Base-by-base conservation (phyloP, 208 protist species). In the Angomonas ambiguus region DNA sequence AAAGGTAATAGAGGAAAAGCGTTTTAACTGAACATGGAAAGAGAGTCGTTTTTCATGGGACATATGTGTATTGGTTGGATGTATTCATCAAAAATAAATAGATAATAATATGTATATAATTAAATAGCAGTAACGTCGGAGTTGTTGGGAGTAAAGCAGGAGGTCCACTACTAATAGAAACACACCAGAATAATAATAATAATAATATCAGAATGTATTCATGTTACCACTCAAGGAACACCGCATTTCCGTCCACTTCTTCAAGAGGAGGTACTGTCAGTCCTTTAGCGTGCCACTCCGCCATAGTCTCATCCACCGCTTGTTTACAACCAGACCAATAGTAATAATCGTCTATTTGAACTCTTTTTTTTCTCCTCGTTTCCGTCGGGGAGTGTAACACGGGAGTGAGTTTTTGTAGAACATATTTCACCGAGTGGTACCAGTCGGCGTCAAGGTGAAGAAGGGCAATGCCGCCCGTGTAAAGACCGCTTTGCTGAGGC, bases 271-370 rank as follows among this genome's bases (percentile, higher is more conserved):
- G 53, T 8, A 31, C 2, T 30, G 2, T 30, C 20, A 20, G 4
- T 59, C 25, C 53, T 2, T 31, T 3, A 2, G 5, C 3, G 4
- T 31, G n/a, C 5, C 28, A 30, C 2, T 59, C 11, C 22, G 25
- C 13, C 4, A 79, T 31, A 38, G 75, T 81, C 49, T 88, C 88
- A 59, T 94, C 79, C 32, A 91, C 85, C 0, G 85, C 88, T 24
- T 73, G 56, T 16, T 65, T 69, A 49, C 81, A 86, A 1, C 88
- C 85, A 5, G 60, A 27, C 88, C 85, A 94, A 70, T 92, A 92
- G 71, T 91, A 57, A 61, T 94, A 94, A 67, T 92, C 88, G 61
- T 94, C 85, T 38, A 91, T 74, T 63, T 94, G 88, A 49, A 92
- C 83, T 30, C 88, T 32, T 31, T 74, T 75, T 4, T n/a, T 3